Evolutionary conservation across 495 filamentous ascomycete species (phyloP), one percentile per base, ranked within the genome.

Genomic region (Penicillium goetzii): DNA sequence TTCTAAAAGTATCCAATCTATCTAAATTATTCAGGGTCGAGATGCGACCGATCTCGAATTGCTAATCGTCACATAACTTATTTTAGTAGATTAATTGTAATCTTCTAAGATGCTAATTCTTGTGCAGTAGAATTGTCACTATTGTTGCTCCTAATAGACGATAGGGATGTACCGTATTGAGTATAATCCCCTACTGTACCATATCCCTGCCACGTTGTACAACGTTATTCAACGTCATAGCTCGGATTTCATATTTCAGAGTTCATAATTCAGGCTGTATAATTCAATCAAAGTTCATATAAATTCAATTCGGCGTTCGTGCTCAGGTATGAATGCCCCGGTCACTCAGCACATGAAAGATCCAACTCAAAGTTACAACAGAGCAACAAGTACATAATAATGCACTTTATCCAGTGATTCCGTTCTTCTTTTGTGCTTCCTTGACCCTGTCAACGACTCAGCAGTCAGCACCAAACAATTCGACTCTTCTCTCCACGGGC

Each of bases 11-110:
- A 30, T 51, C 14, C 25, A 5, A 28, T 14, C 2, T 8, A 4
- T 23, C 23, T 0, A 12, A 25, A 11, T 54, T 21, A 12, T 55
- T 12, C 26, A 55, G 52, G 52, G 52, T 36, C 52, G 52, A 55
- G 52, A 36, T 55, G 50, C 50, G 30, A 51, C n/a, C 41, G n/a
- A 47, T 47, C 43, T 53, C 12, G 10, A 32, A 53, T 53, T 33
- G 8, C 14, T 32, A 23, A 40, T 40, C 3, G 11, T 6, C n/a
- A n/a, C n/a, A n/a, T 15, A 40, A 40, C 26, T 32, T 30, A 30
- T 53, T 30, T 32, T n/a, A 14, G 26, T n/a, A 17, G 3, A 28
- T 28, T 25, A 8, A 43, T 43, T 3, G 9, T 7, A 8, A 7
- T 32, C 9, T 32, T 32, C 28, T 2, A 32, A 32, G 30, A 32